Evolutionary conservation across 2,329 filamentous ascomycete genomes (phyloP).

Genomic region (Plenodomus lindquistii): DNA sequence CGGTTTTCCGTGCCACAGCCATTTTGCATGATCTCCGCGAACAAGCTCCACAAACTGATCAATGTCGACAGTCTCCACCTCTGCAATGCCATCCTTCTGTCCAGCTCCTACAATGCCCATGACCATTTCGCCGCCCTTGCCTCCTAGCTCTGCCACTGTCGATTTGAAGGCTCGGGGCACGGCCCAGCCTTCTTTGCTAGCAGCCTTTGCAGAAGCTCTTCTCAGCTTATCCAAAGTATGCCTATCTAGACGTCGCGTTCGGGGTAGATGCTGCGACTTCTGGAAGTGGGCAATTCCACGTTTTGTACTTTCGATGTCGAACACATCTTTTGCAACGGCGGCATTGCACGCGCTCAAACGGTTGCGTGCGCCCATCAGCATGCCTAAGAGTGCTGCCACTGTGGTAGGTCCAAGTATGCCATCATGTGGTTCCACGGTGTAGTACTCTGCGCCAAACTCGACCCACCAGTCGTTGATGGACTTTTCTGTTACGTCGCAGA

Average conservation of each 20-base stretch:
- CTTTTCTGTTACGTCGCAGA: conserved; percentile 91
- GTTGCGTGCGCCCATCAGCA: conserved; percentile 88
- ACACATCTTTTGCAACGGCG: conserved; percentile 86
- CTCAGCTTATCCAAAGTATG: conserved; percentile 82
- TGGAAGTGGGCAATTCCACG: conserved; percentile 87
- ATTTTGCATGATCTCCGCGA: conserved; percentile 83
- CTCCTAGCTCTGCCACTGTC: conserved; percentile 89
- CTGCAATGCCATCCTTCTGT: conserved; percentile 86
- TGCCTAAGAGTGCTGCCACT: conserved; percentile 82
- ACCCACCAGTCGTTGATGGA: conserved; percentile 96
- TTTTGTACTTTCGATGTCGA: conserved; percentile 82
- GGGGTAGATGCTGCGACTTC: conserved; percentile 79
- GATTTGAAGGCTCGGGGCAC: conserved; percentile 95
- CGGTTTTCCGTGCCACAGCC: conserved; percentile 92
- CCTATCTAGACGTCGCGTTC: conserved; percentile 78
- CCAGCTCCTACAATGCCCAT: conserved; percentile 87
- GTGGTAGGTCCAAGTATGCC: conserved; percentile 91
- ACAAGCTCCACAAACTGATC: conserved; percentile 79
- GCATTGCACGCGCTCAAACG: conserved; percentile 82
- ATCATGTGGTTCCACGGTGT: conserved; percentile 89
- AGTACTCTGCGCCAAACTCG: conserved; percentile 87
- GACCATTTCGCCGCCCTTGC: conserved; percentile 91
- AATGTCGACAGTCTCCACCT: conserved; percentile 89
- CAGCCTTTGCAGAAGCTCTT: conserved; percentile 83
- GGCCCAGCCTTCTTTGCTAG: conserved; percentile 85